Evolutionary conservation across 768 basidiomycete genomes (phyloP), one percentile per base, ranked within the genome.

Genomic region (Dentipellis sp.): DNA sequence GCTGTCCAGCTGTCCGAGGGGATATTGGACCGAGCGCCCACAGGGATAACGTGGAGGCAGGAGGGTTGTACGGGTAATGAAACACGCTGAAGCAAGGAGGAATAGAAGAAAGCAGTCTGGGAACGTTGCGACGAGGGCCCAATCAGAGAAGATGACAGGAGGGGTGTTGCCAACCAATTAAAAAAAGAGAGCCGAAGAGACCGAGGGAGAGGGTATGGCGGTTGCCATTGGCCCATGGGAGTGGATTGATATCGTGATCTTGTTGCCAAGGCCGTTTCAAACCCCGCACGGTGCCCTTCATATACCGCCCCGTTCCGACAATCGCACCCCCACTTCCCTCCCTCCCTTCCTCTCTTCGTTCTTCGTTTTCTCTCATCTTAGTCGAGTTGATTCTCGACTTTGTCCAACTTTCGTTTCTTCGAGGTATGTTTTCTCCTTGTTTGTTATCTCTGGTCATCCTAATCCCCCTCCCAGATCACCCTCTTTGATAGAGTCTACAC

Each of bases 321-420:
- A 1, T 21, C 50, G 50, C 36, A 29, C 29, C 3, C 29, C 38
- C 47, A 10, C 21, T 29, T 62, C 62, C 65, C 61, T 64, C 60
- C 59, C 63, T 65, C 63, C 61, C 63, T 65, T 59, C 62, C 61
- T 63, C 65, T 60, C 64, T 63, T 59, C 65, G 65, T 70, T 67
- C 68, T 64, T 60, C 68, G 65, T 60, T 58, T 52, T 62, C 59
- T 65, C 63, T 71, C 68, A 72, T 74, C 70, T 68, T 72, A 67
- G 79, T 82, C 82, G 81, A 81, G 79, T 84, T 78, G 85, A 81
- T 73, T 73, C 74, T 81, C 81, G 78, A 78, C 81, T 73, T 29
- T 68, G 35, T 46, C 66, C 63, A 72, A 72, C 72, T 76, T 82
- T 81, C 74, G 67, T 80, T 78, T 72, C 74, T 39, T 65, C 60